Percentiles rank a stretch among this genome's conserved stretches.
phyloP scores from a whole-genome alignment of 2,329 filamentous ascomycete genomes.

The Bipolaris victoriae region DNA sequence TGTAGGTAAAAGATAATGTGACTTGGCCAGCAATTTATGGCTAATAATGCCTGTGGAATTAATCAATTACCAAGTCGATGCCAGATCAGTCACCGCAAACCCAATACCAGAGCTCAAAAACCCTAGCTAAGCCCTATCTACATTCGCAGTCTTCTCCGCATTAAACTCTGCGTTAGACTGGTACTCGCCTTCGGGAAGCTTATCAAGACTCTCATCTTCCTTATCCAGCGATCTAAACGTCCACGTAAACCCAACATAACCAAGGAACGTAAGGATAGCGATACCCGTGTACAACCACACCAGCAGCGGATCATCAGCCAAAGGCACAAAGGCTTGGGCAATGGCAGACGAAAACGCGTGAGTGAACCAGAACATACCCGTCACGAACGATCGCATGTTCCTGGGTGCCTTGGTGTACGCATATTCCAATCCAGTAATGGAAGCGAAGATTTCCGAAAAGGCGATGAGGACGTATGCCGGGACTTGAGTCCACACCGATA shows the following conservation, averaged over 20 bases:
- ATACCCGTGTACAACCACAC: slow-evolving; percentile 40
- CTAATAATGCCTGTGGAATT: background rate
- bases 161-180: slow-evolving; percentile 22
- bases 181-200: slow-evolving; percentile 36
- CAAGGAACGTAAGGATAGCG: slow-evolving; percentile 40
- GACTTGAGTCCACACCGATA: slow-evolving; percentile 61
- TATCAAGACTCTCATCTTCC: slow-evolving; percentile 42
- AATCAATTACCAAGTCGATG: background rate
- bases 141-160: slow-evolving; percentile 18
- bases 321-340: slow-evolving; percentile 28
- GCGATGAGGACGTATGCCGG: slow-evolving; percentile 61
- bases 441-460: slow-evolving; percentile 65
- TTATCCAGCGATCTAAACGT: slow-evolving; percentile 36
- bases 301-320: slow-evolving; percentile 29
- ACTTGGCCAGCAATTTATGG: background rate
- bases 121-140: slow-evolving; percentile 8
- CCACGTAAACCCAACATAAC: slow-evolving; percentile 38
- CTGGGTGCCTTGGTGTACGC: slow-evolving; percentile 74
- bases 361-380: slow-evolving; percentile 41
- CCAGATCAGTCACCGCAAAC: background rate
- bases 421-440: slow-evolving; percentile 72
- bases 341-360: slow-evolving; percentile 38
- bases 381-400: slow-evolving; percentile 58
- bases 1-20: background rate
- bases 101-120: background rate